phyloP scores from a whole-genome alignment of 352 stramenopile genomes.

The Globisporangium orthogonon region DNA sequence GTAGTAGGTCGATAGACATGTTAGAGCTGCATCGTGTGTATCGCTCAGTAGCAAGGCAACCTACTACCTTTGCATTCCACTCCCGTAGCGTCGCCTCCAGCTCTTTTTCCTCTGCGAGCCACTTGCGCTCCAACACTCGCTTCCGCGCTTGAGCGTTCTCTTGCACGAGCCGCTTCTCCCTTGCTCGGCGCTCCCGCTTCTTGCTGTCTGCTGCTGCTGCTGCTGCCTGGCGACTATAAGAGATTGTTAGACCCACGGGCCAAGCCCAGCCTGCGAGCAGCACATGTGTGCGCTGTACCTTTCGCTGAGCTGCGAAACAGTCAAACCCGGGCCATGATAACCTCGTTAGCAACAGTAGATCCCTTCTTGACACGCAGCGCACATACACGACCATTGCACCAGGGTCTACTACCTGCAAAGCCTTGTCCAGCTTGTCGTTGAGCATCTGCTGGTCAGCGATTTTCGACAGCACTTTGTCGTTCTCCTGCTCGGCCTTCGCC shows the following conservation, averaged over 20 bases:
- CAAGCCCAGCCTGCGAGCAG: not conserved
- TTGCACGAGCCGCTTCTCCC: constrained; percentile 2
- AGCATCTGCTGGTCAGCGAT: constrained; percentile 3
- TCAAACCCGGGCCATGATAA: not conserved
- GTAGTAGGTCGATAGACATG: not conserved
- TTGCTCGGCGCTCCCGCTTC: not conserved
- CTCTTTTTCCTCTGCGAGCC: constrained; percentile 7
- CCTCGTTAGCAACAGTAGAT: no score
- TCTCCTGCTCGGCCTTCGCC: constrained; percentile 2
- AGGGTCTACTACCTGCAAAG: constrained; percentile 1
- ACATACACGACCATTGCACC: not conserved
- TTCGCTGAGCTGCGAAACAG: not conserved
- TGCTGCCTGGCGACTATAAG: constrained; percentile 1
- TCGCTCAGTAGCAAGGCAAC: not conserved
- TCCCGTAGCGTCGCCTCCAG: constrained; percentile 5
- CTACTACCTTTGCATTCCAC: constrained; percentile 7
- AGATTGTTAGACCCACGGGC: not conserved
- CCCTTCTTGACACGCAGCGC: not conserved
- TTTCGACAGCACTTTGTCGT: constrained; percentile 3
- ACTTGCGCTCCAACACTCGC: constrained; percentile 1
- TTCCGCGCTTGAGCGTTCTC: not conserved
- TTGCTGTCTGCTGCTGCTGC: no score
- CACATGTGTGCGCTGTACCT: not conserved
- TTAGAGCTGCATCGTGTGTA: not conserved
- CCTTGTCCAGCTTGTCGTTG: constrained; percentile 6